Evolutionary conservation across 345 rosid species (phyloP).

Genomic region (Euphorbia peplus): DNA sequence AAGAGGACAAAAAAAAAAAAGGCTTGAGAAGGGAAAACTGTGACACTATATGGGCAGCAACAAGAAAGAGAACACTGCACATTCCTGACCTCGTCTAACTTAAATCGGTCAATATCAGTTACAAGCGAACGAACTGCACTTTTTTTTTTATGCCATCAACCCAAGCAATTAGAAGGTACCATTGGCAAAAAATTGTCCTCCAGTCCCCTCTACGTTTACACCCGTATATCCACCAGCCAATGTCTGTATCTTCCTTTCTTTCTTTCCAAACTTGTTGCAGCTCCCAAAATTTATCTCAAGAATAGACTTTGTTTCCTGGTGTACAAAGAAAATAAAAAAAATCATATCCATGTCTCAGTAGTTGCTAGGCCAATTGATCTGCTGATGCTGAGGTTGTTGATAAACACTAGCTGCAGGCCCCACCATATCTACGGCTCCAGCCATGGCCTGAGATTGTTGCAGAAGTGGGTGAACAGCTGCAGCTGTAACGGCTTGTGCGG

Average conservation of each 20-base stretch:
- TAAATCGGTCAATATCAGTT: conserved; percentile 42
- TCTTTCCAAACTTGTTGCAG: conserved; percentile 40
- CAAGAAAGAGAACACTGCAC: conserved; percentile 32
- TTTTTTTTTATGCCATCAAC: conserved; percentile 28
- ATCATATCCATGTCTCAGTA: conserved; percentile 48
- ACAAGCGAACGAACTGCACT: conserved; percentile 35
- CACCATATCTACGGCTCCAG: conserved; percentile 68
- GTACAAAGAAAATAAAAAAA: conserved; percentile 29
- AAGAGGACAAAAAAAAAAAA: conserved; percentile 11
- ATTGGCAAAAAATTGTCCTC: conserved; percentile 23
- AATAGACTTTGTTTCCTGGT: conserved; percentile 35
- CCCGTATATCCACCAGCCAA: conserved; percentile 31
- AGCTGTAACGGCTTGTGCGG: conserved; percentile 66
- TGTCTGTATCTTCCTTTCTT: conserved; percentile 28
- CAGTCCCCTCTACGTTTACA: conserved; percentile 29
- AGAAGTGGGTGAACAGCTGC: conserved; percentile 65
- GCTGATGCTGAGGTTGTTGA: conserved; percentile 93
- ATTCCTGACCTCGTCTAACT: conserved; percentile 46
- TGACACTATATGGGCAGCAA: conserved; percentile 38
- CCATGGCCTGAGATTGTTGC: conserved; percentile 72
- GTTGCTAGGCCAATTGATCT: conserved; percentile 83
- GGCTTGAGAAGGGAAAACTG: conserved; percentile 27
- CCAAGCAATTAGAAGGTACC: conserved; percentile 41
- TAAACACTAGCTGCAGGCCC: conserved; percentile 67
- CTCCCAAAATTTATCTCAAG: conserved; percentile 37